Evolutionary conservation across 352 stramenopile species (phyloP), one percentile per base, ranked within the genome.

Genomic region (Globisporangium polare): DNA sequence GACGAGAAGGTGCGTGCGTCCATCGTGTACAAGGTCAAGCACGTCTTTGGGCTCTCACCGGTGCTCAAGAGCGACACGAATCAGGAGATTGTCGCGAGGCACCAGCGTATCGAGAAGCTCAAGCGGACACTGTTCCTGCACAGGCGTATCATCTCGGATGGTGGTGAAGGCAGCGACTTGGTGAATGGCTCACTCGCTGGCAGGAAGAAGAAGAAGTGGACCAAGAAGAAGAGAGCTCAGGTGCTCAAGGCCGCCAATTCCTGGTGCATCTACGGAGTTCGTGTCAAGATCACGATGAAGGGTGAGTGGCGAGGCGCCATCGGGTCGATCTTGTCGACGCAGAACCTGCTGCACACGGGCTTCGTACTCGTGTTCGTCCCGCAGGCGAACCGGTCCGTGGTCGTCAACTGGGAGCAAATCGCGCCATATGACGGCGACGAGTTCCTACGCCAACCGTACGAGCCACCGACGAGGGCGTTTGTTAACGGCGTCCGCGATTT

Each of bases 351-450:
- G 43, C 66, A 71, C 1, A 88, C 74, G 4, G 80, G 78, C 17
- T 74, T 69, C 22, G 75, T 92, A 18, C 35, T 90, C 18, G 77
- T 92, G 20, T 92, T 89, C 51, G 54, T 90, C 7, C 64, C 68
- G 8, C 51, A 75, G 5, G 74, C 80, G 12, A 85, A 89, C 54
- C 73, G 64, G 4, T 71, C 77, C n/a, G 75, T 77, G 6, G 83
- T 89, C 31, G 60, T 88, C 29, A 74, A 71, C 41, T 90, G 69
- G 71, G 73, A 86, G 22, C 71, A 88, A 20, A 62, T 92, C 8
- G 56, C 63, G 22, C 71, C 78, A 1, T 71, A 74, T 41, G 67
- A 88, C 47, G 66, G 80, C 46, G 75, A 87, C 31, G 72, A 77
- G 18, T 67, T 63, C 1, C 62, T 78, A 22, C 69, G 80, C 0